These are phyloP conservation scores for Tuctoria greenei DNA, from an alignment of 176 grass and related monocot genomes.

Conservation along the genomic window DNA sequence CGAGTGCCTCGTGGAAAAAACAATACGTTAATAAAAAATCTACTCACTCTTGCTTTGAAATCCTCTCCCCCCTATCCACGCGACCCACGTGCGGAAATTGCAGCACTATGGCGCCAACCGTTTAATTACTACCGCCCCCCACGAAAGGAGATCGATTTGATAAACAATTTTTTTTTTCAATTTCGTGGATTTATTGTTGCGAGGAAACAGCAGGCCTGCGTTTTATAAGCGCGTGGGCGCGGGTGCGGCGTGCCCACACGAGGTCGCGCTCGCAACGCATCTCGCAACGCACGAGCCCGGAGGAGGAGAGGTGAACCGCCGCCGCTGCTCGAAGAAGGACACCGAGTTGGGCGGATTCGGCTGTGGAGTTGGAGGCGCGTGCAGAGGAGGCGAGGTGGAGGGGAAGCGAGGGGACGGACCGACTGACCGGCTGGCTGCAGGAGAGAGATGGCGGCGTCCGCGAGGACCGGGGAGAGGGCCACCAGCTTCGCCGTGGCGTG, in stretches of 20 bases:
- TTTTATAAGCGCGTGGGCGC: constrained; percentile 34
- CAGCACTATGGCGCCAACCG: not conserved
- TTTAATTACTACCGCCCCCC: not conserved
- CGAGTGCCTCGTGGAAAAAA: not conserved
- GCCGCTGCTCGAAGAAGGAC: not conserved
- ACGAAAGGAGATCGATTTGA: not conserved
- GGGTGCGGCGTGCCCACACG: constrained; percentile 13
- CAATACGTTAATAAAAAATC: too few relatives aligned
- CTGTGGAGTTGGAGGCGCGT: constrained; percentile 10
- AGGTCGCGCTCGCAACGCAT: not conserved
- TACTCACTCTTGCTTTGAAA: not conserved
- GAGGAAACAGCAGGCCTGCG: not conserved
- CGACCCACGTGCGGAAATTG: constrained; percentile 42
- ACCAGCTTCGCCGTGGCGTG: constrained; percentile 82
- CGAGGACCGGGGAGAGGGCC: constrained; percentile 70
- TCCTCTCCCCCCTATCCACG: not conserved
- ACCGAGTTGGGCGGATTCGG: not conserved
- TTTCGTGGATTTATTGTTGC: not conserved
- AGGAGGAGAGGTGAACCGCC: not conserved
- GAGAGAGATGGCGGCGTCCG: constrained; percentile 45
- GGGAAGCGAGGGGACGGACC: too few relatives aligned
- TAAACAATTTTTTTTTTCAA: not conserved
- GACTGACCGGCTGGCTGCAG: not conserved
- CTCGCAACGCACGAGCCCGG: not conserved
- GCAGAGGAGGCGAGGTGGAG: not conserved